phyloP scores from a whole-genome alignment of 768 basidiomycete species.

The Chalciporus pseudorubinellus region DNA sequence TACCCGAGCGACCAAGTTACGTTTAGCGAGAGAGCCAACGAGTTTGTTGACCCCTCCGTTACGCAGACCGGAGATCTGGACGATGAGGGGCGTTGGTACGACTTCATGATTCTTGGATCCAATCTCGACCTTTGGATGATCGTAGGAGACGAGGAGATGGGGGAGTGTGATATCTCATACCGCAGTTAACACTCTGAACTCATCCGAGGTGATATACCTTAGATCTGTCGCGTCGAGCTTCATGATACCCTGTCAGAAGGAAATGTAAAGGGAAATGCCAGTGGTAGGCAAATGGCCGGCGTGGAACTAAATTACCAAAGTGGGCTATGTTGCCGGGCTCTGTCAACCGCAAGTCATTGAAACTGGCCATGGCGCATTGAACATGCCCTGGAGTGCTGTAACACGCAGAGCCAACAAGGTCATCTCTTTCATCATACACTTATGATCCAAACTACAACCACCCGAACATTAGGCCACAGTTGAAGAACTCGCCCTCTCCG shows the following conservation, averaged over 20 bases:
- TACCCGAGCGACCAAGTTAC: constrained; percentile 84
- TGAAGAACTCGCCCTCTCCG: constrained; percentile 17
- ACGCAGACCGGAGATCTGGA: constrained; percentile 89
- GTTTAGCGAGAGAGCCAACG: constrained; percentile 86
- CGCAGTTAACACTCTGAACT: constrained; percentile 95
- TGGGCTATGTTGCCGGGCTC: neutral
- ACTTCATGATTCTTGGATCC: constrained; percentile 98
- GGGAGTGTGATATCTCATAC: constrained; percentile 38
- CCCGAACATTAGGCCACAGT: constrained; percentile 20
- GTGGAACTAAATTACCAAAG: constrained; percentile 7
- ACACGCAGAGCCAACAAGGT: constrained; percentile 38
- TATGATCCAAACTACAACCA: neutral
- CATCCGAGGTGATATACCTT: constrained; percentile 86
- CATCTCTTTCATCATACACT: neutral
- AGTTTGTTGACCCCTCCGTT: constrained; percentile 93
- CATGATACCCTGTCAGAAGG: constrained; percentile 45
- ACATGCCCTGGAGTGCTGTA: constrained; percentile 19
- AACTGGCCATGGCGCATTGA: no score
- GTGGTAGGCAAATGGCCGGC: neutral
- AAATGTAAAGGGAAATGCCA: neutral
- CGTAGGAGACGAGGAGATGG: constrained; percentile 4
- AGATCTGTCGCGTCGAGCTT: constrained; percentile 94
- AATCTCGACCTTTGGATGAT: constrained; percentile 78
- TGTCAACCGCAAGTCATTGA: no score
- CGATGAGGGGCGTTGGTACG: constrained; percentile 85